Evolutionary conservation across 1,284 basidiomycete species (phyloP), one percentile per base, ranked within the genome.

Genomic region (Fomes fomentarius): DNA sequence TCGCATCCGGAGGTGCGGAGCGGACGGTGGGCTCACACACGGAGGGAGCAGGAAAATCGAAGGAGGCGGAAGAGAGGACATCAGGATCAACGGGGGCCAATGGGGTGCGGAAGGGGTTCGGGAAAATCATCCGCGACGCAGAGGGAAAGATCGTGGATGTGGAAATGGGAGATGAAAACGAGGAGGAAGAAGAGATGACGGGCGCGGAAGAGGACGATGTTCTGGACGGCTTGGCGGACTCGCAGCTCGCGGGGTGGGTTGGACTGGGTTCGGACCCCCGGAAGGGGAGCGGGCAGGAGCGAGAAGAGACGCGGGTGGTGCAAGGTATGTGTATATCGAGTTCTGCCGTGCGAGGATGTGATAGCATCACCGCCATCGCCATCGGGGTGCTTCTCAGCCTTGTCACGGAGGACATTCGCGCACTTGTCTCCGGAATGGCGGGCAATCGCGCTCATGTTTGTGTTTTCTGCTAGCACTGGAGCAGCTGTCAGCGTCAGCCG

Each of bases 51-150:
- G 49, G 52, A 37, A 39, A 2, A n/a, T 25, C 50, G 28, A 40
- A 42, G 33, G 30, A 30, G 45, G 46, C 22, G 34, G 47, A 46
- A 34, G 56, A 12, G 12, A 30, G 28, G 28, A 30, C 28, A 30
- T 7, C 41, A 26, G 41, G 54, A 24, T 53, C 49, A 30, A 35
- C 17, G 19, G 47, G 37, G 30, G 30, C 50, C 34, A 52, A 50
- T 5, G 60, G 56, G 19, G 74, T 89, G 41, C 85, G 82, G n/a
- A 83, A 78, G 64, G 90, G 92, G 7, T 90, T 87, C 69, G 96
- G 94, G 14, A 82, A 85, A 61, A 95, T 99, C 61, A 74, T 95
- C 48, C 82, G 94, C 39, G 95, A 98, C 70, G 87, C 81, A 41
- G 76, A 82, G 3, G 96, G 96, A 31, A 90, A 90, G 61, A 79